These are phyloP conservation scores for Pseudomassariella vexata DNA, from an alignment of 2,329 filamentous ascomycete genomes.

Conservation along the genomic window DNA sequence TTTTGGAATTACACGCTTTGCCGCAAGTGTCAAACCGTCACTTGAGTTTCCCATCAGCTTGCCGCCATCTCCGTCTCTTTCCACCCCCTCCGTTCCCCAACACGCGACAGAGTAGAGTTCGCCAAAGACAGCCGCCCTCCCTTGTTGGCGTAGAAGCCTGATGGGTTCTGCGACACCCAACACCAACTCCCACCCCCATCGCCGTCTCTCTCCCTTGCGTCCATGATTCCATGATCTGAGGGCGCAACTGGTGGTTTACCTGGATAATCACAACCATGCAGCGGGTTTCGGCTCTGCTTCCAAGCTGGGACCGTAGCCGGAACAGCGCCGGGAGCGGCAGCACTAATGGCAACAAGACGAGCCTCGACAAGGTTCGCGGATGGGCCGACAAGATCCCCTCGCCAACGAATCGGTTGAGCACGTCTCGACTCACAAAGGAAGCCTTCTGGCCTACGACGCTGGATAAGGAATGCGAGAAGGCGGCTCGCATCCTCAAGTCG, in stretches of 20 bases:
- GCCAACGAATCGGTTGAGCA: constrained; percentile 62
- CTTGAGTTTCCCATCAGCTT: no score
- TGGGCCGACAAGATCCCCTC: constrained; percentile 46
- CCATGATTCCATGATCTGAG: constrained; percentile 1
- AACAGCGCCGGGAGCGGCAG: constrained; percentile 21
- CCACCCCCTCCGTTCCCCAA: no score
- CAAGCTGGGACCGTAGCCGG: constrained; percentile 28
- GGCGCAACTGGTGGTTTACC: constrained; percentile 6
- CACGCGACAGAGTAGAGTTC: no score
- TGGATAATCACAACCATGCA: constrained; percentile 30
- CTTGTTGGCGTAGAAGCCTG: no score
- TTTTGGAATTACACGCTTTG: no score
- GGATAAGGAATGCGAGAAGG: constrained; percentile 88
- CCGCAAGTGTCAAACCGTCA: no score
- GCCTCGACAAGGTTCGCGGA: constrained; percentile 33
- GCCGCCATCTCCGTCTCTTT: no score
- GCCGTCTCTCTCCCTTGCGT: no score
- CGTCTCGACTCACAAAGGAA: constrained; percentile 61
- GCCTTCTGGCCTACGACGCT: constrained; percentile 81
- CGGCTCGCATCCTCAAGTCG: constrained; percentile 79
- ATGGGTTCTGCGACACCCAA: no score
- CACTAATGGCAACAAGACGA: no score
- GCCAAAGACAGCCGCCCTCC: no score
- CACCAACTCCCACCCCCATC: no score
- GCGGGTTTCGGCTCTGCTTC: constrained; percentile 40